A percentile compares a stretch with the other conserved stretches of the same genome.
Conservation (phyloP, 345 rosid genomes). For the Camelina laxa region DNA sequence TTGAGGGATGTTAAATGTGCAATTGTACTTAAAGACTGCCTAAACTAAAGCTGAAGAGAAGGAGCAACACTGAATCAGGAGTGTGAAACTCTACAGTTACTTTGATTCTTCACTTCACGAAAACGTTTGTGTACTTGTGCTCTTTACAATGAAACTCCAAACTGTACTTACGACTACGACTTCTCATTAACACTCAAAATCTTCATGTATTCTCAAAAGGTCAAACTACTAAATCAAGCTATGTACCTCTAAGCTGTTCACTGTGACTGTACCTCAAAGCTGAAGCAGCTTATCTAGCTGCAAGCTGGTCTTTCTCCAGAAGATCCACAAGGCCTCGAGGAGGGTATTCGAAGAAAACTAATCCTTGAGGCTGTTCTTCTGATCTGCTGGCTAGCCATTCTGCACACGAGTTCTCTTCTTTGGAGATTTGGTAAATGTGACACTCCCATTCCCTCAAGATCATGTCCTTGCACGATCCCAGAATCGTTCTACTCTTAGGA, state of each 20-base stretch:
- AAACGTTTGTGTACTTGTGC: background rate
- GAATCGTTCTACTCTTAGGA: constrained; percentile 35
- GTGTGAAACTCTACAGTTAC: background rate
- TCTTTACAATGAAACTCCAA: constrained; percentile 22
- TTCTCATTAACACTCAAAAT: background rate
- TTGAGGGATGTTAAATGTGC: background rate
- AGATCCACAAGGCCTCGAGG: constrained; percentile 42
- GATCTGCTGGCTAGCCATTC: constrained; percentile 47
- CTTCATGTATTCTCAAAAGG: constrained; percentile 8
- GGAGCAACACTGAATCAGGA: background rate
- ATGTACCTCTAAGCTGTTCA: constrained; percentile 33
- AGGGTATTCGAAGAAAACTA: constrained; percentile 43
- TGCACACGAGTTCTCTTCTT: constrained; percentile 51
- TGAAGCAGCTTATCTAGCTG: constrained; percentile 21
- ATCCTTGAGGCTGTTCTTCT: constrained; percentile 25
- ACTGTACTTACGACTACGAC: constrained; percentile 8
- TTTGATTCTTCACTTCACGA: constrained; percentile 1
- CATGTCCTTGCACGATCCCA: constrained; percentile 48
- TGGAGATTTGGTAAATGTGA: constrained; percentile 29
- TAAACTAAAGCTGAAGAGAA: background rate
- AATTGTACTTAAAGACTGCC: background rate
- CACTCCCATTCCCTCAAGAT: constrained; percentile 55
- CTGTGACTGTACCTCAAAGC: constrained; percentile 23
- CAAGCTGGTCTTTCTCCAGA: constrained; percentile 42
- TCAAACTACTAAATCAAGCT: constrained; percentile 11